Evolutionary conservation across 2,329 filamentous ascomycete genomes (phyloP).

Genomic region (Sporothrix dimorphospora): DNA sequence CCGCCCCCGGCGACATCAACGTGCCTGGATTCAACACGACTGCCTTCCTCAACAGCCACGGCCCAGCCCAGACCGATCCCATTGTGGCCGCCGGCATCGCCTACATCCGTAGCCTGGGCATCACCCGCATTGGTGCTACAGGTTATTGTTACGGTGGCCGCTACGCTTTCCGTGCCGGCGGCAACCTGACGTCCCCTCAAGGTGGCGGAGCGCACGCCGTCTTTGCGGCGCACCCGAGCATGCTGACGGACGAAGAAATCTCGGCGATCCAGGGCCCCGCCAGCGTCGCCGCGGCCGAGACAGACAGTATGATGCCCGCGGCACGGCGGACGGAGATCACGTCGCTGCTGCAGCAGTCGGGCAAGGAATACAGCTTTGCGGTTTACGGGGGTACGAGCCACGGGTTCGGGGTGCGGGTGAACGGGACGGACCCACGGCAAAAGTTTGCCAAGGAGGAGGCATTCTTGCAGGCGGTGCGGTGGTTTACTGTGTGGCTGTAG

Average conservation of each 20-base stretch:
- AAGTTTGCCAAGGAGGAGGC: constrained; percentile 78
- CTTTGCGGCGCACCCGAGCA: constrained; percentile 67
- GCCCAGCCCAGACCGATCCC: constrained; percentile 44
- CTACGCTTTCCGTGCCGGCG: constrained; percentile 50
- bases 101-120: constrained; percentile 54
- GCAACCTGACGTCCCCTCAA: not conserved
- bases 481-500: constrained; percentile 64
- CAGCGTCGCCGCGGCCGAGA: constrained; percentile 66
- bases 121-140: constrained; percentile 57
- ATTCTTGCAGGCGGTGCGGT: constrained; percentile 73
- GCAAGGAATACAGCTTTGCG: constrained; percentile 66
- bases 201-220: constrained; percentile 57
- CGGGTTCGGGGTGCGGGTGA: constrained; percentile 72
- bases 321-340: constrained; percentile 61
- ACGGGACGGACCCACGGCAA: constrained; percentile 54
- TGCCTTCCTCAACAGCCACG: constrained; percentile 47
- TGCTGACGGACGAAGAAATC: constrained; percentile 63
- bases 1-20: constrained; percentile 49
- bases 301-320: constrained; percentile 60
- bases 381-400: constrained; percentile 71
- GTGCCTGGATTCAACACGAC: constrained; percentile 47
- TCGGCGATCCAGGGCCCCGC: constrained; percentile 59
- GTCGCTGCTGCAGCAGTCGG: constrained; percentile 57
- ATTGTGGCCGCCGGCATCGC: constrained; percentile 52
- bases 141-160: constrained; percentile 70